Evolutionary conservation across 2,329 filamentous ascomycete species (phyloP), one percentile per base, ranked within the genome.

Genomic region (Cladosporium sp.): DNA sequence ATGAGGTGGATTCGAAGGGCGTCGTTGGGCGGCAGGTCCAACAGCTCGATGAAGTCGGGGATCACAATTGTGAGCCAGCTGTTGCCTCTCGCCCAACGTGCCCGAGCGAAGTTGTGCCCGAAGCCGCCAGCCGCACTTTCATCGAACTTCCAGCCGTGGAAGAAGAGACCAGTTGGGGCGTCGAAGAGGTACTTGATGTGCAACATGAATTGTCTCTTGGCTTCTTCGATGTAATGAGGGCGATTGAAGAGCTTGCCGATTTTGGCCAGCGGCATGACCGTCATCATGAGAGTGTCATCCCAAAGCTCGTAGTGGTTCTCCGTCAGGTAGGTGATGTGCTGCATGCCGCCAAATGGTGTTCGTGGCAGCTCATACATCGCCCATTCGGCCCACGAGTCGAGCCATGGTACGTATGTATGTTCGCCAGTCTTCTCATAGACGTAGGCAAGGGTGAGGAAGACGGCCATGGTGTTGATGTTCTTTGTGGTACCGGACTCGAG

Each of bases 231-330:
- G 69, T 93, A 93, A 64, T 88, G 82, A 0, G 87, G 87, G 1
- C 88, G 78, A 61, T 83, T 78, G 2, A 93, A 80, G 3, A 91
- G 77, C 58, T 86, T 80, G 0, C 89, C 89, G 61, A 92, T 92
- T 76, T 92, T 92, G 17, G 88, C 88, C 17, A 92, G 78, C 1
- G 89, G 89, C 73, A 92, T 76, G 5, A 91, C 89, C 0, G 88
- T 92, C 89, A 93, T 93, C 89, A 93, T 92, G 45, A 93, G 79
- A 5, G 89, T 93, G 70, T 93, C 89, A 65, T 92, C 89, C 89
- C 89, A 93, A 20, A 92, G 79, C 75, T 92, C 87, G 70, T 90
- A 82, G 62, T 85, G 80, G 72, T 93, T 91, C 63, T 83, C 80
- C 2, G 84, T 81, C 34, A 87, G 74, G 66, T 92, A 92, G 0